Percentiles rank a stretch among this genome's conserved stretches.
Evolutionary conservation across 306 rosid genomes (phyloP).

Genomic region (barrel medic (Medicago truncatula)): MtrunA17r5.0-ANR NC_053048.1:36863501-36864000

Average conservation of each 20-base stretch:
- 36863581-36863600: background rate
- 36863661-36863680: conserved; percentile 30
- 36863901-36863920: conserved; percentile 45
- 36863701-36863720: conserved; percentile 42
- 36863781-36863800: conserved; percentile 48
- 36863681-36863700: background rate
- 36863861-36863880: conserved; percentile 27
- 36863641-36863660: conserved; percentile 42
- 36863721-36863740: conserved; percentile 46
- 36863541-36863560: background rate
- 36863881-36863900: conserved; percentile 54
- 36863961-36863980: conserved; percentile 39
- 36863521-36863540: conserved; percentile 38
- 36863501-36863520: conserved; percentile 34
- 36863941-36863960: conserved; percentile 28
- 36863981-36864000: conserved; percentile 43
- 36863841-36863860: conserved; percentile 58
- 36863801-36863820: conserved; percentile 45
- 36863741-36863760: conserved; percentile 43
- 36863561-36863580: conserved; percentile 43
- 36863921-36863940: conserved; percentile 1
- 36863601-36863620: background rate
- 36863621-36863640: background rate
- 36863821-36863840: conserved; percentile 49
- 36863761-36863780: background rate